Conservation (phyloP, 2,329 filamentous ascomycete genomes). For the Macrophomina tecta region DNA sequence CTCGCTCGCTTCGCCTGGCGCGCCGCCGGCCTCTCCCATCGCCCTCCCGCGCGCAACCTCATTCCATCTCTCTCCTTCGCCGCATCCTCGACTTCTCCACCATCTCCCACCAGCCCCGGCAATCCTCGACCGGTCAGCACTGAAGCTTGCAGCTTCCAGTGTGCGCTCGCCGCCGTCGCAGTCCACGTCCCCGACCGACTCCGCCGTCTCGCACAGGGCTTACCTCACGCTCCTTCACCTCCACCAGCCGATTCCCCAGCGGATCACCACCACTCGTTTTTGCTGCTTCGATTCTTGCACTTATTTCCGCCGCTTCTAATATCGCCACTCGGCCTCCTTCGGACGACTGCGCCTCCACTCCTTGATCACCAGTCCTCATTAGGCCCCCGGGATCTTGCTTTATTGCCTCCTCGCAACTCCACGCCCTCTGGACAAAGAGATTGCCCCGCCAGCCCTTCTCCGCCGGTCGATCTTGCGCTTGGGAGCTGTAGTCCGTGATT, state of each 20-base stretch:
- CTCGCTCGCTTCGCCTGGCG: conserved; percentile 26
- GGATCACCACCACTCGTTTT: conserved; percentile 44
- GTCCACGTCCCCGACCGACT: conserved; percentile 30
- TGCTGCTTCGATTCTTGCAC: conserved; percentile 31
- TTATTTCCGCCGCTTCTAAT: conserved; percentile 28
- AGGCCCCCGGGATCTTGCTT: background rate
- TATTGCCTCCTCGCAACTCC: conserved; percentile 7
- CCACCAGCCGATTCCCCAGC: conserved; percentile 39
- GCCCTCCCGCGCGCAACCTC: conserved; percentile 28
- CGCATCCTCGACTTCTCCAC: conserved; percentile 33
- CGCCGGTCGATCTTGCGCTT: conserved; percentile 13
- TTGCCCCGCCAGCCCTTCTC: background rate
- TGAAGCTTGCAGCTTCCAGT: conserved; percentile 36
- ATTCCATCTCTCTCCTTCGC: conserved; percentile 31
- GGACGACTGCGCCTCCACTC: conserved; percentile 30
- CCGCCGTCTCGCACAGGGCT: conserved; percentile 32
- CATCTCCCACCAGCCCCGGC: conserved; percentile 35
- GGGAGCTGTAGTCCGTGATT: conserved; percentile 18
- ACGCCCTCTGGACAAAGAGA: conserved; percentile 9
- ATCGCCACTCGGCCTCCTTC: conserved; percentile 30
- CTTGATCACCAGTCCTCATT: background rate
- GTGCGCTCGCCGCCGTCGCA: conserved; percentile 43
- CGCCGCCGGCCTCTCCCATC: conserved; percentile 22
- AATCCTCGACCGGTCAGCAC: conserved; percentile 44
- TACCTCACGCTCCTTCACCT: conserved; percentile 40